phyloP scores from a whole-genome alignment of 1,284 basidiomycete genomes.

The Mrakiaceae sp. region DNA sequence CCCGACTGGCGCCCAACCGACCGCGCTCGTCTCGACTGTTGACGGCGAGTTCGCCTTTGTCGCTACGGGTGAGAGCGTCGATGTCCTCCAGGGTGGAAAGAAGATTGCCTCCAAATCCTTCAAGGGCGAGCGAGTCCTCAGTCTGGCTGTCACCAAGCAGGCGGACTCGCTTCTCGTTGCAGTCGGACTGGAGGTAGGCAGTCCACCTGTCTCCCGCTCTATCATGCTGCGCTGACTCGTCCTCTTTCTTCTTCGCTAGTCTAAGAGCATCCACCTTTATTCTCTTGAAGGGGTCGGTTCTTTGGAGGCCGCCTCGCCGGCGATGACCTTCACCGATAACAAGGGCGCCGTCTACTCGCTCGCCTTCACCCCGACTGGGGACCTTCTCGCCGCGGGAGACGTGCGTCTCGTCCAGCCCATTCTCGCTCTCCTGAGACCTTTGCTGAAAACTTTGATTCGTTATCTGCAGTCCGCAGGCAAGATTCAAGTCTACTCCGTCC shows the following conservation, averaged over 20 bases:
- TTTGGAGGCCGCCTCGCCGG: conserved; percentile 16
- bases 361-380: conserved; percentile 68
- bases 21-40: conserved; percentile 50
- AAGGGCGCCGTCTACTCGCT: conserved; percentile 61
- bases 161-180: conserved; percentile 46
- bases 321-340: conserved; percentile 51
- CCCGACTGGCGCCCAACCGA: conserved; percentile 55
- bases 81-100: conserved; percentile 37
- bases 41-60: conserved; percentile 50
- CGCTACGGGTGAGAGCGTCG: conserved; percentile 53
- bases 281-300: background rate
- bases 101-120: conserved; percentile 16
- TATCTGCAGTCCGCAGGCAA: conserved; percentile 27
- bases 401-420: conserved; percentile 44
- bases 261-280: conserved; percentile 15
- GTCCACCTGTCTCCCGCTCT: background rate
- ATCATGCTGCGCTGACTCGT: background rate
- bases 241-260: background rate
- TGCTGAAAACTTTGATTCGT: background rate
- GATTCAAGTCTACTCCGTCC: background rate
- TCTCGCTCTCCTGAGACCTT: no score
- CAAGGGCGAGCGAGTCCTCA: conserved; percentile 10
- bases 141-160: background rate
- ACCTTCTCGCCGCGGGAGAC: conserved; percentile 66
- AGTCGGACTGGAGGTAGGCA: conserved; percentile 58